phyloP scores from a whole-genome alignment of 2,329 filamentous ascomycete genomes.

The Bipolaris oryzae region DNA sequence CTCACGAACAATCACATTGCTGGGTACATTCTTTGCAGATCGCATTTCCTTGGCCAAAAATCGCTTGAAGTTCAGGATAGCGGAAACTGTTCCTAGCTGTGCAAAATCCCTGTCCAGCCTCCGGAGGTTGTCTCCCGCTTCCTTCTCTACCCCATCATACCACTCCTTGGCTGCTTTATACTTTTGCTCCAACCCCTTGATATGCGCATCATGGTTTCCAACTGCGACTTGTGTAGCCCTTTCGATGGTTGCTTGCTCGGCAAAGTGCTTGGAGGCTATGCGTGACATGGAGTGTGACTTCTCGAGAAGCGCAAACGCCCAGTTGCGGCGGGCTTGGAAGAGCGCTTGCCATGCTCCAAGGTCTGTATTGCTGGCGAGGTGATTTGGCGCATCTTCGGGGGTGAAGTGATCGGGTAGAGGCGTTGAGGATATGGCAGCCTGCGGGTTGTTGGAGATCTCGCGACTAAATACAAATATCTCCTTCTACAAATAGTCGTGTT shows the following conservation, averaged over 20 bases:
- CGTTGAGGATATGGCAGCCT: constrained; percentile 57
- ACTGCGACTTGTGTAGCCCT: constrained; percentile 83
- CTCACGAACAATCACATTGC: constrained; percentile 30
- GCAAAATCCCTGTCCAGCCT: constrained; percentile 73
- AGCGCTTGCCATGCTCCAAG: constrained; percentile 87
- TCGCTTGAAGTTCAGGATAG: constrained; percentile 68
- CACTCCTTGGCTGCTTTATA: constrained; percentile 73
- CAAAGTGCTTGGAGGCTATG: constrained; percentile 68
- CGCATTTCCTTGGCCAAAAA: constrained; percentile 49
- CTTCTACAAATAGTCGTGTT: constrained; percentile 58
- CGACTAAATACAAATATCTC: constrained; percentile 95
- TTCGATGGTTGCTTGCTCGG: constrained; percentile 76
- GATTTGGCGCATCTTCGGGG: constrained; percentile 74
- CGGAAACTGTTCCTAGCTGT: constrained; percentile 67
- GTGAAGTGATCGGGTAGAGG: constrained; percentile 63
- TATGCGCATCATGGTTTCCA: constrained; percentile 78
- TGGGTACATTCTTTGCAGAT: constrained; percentile 32
- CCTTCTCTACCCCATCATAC: constrained; percentile 69
- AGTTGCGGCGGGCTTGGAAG: constrained; percentile 79
- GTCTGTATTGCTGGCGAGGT: constrained; percentile 77
- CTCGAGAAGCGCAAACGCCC: constrained; percentile 74
- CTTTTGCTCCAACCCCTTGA: constrained; percentile 73
- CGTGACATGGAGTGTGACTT: constrained; percentile 71
- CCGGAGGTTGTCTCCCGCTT: constrained; percentile 68
- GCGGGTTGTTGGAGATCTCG: constrained; percentile 54